These are phyloP conservation scores for Spathaspora hagerdaliae DNA, from an alignment of 805 yeast species.

Conservation along the genomic window DNA sequence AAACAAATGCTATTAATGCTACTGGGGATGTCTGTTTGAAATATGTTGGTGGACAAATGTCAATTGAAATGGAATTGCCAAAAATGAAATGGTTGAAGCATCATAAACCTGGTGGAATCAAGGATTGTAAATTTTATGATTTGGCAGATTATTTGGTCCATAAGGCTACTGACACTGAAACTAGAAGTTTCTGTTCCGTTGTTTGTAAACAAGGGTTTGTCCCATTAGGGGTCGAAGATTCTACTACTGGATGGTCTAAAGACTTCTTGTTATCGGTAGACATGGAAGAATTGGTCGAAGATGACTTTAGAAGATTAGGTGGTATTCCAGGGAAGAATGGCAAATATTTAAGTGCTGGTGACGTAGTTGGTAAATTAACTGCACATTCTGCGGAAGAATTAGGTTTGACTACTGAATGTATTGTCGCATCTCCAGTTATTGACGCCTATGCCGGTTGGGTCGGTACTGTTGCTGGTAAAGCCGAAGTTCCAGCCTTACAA, in stretches of 20 bases:
- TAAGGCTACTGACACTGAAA: conserved; percentile 82
- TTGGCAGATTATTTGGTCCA: conserved; percentile 89
- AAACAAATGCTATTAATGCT: conserved; percentile 76
- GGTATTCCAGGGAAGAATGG: conserved; percentile 78
- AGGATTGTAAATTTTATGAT: conserved; percentile 80
- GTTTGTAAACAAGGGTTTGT: conserved; percentile 96
- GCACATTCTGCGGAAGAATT: conserved; percentile 69
- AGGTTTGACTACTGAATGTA: conserved; percentile 75
- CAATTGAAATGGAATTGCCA: conserved; percentile 97
- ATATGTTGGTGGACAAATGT: conserved; percentile 97
- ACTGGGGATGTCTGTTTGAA: conserved; percentile 76
- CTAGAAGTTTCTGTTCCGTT: conserved; percentile 83
- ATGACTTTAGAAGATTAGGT: conserved; percentile 76
- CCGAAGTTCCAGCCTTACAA: conserved; percentile 55
- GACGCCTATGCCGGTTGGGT: conserved; percentile 99
- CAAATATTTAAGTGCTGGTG: conserved; percentile 81
- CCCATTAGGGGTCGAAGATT: conserved; percentile 87
- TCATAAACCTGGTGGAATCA: conserved; percentile 60
- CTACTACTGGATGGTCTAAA: conserved; percentile 83
- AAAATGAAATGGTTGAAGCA: conserved; percentile 95
- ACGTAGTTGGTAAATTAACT: conserved; percentile 71
- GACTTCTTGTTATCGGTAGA: conserved; percentile 69
- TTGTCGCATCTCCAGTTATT: conserved; percentile 93
- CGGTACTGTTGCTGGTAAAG: conserved; percentile 93
- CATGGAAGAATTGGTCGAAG: conserved; percentile 70